These are phyloP conservation scores for Xeromyces bisporus DNA, from an alignment of 495 filamentous ascomycete genomes.

Conservation along the genomic window DNA sequence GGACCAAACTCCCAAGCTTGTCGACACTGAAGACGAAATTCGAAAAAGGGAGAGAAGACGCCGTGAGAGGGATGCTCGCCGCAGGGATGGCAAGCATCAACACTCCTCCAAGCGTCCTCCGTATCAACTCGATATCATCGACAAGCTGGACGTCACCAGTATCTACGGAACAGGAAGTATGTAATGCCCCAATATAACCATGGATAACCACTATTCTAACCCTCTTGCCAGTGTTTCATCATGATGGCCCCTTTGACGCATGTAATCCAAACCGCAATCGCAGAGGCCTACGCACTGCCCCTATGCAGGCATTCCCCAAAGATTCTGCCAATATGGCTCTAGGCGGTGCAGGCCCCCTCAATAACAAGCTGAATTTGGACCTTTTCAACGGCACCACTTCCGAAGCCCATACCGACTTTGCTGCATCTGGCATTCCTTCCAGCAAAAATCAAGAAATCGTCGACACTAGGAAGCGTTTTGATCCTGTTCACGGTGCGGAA, in stretches of 20 bases:
- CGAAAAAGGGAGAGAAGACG: constrained; percentile 54
- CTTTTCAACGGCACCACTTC: constrained; percentile 64
- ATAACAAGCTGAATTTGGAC: constrained; percentile 64
- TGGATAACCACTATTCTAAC: no score
- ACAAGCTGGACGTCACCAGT: constrained; percentile 91
- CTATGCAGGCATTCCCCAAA: constrained; percentile 92
- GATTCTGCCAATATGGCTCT: constrained; percentile 83
- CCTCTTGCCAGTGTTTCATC: constrained; percentile 65
- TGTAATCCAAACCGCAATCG: constrained; percentile 92
- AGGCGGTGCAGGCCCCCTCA: constrained; percentile 73
- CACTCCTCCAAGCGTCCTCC: constrained; percentile 28
- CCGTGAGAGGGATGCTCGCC: constrained; percentile 49
- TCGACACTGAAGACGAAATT: constrained; percentile 59
- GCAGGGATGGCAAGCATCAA: constrained; percentile 40
- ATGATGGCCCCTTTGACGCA: constrained; percentile 96
- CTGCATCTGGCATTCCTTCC: constrained; percentile 19
- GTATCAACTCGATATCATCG: constrained; percentile 77
- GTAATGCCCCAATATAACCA: constrained; percentile 18
- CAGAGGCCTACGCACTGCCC: constrained; percentile 63
- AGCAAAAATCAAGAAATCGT: constrained; percentile 33
- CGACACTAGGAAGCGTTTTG: constrained; percentile 40
- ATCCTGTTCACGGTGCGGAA: constrained; percentile 68
- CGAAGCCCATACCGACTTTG: constrained; percentile 77
- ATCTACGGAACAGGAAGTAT: constrained; percentile 89
- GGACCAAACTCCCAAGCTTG: constrained; percentile 39